Evolutionary conservation across 1,284 basidiomycete genomes (phyloP), one percentile per base, ranked within the genome.

Genomic region (Tilletia indica): DNA sequence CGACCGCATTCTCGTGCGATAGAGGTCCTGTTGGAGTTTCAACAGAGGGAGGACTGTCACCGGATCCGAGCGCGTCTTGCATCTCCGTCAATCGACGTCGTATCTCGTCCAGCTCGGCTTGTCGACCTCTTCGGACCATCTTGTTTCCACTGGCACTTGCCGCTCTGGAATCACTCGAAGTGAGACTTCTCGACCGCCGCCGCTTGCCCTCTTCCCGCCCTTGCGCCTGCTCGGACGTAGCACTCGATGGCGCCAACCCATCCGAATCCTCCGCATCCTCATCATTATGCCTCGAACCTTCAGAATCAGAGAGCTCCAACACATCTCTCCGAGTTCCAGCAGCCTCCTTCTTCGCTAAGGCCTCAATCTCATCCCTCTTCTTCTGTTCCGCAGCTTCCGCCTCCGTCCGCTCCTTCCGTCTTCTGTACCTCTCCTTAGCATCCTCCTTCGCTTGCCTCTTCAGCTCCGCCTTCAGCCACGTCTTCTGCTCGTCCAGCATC

Each of bases 401-500:
- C 51, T 54, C 51, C 51, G 51, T 54, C 51, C 51, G 19, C 51
- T 54, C 51, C 51, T 16, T 31, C 12, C 58, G 58, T 31, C 31
- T 36, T 31, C 36, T 63, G 8, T 6, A 63, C 58, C 25, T 5
- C 58, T 31, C 58, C 14, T 21, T 34, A 2, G 14, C 36, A 34
- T 63, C 58, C 58, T 63, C 58, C 58, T 16, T 16, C 25, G 21
- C 58, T 8, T 63, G 34, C 58, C 58, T n/a, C 36, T 31, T 36
- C 25, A 63, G 58, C 58, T 63, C 58, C 1, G 31, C 25, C 58
- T 36, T 36, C 12, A 63, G 25, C n/a, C 34, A 36, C 58, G 34
- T 19, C 25, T 16, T 31, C 36, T 21, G n/a, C 25, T 63, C 25
- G 19, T 63, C 58, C 36, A 63, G 58, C 58, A 63, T 19, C 14